Evolutionary conservation across 2,329 filamentous ascomycete genomes (phyloP), one percentile per base, ranked within the genome.

Genomic region (Hymenoscyphus repandus): DNA sequence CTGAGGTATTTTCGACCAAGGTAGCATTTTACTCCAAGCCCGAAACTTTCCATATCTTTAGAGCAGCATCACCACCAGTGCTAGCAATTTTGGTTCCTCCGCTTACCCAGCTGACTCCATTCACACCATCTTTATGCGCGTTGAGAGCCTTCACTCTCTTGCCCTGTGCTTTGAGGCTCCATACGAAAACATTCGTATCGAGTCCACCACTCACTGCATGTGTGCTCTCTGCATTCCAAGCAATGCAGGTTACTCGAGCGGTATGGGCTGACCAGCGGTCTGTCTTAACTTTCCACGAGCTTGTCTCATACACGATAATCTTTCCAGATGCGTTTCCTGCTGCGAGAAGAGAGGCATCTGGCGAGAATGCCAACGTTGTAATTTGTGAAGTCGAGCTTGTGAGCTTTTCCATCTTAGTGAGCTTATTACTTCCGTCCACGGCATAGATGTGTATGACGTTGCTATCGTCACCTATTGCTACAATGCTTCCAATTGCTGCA

Each of bases 51-150:
- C 93, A 99, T 45, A 92, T 77, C 76, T 97, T 99, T 43, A 99
- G 79, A 1, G 88, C 85, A 32, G 89, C 92, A 76, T 99, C 93
- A 10, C 85, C 88, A 41, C 93, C 93, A 4, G 82, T 82, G 60
- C 86, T 95, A 9, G 88, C 83, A 45, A 97, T 76, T 70, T 80
- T 88, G 15, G 69, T 69, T 51, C 75, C 75, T 7, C 78, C 81
- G 27, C 77, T 78, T 12, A 88, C 76, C 90, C 92, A 99, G 11
- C 79, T 79, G 13, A 97, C 86, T 13, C 88, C 92, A 59, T 86
- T 90, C 15, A 97, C 90, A 9, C 93, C 93, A 65, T 97, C 93
- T 72, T 96, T 96, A 72, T 99, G 93, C 45, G 92, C 90, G 65
- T 96, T 95, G 18, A 83, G 72, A 12, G 83, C 85, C 73, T 93